phyloP scores from a whole-genome alignment of 2,329 filamentous ascomycete genomes.

The Pestalotiopsis sp. region DNA sequence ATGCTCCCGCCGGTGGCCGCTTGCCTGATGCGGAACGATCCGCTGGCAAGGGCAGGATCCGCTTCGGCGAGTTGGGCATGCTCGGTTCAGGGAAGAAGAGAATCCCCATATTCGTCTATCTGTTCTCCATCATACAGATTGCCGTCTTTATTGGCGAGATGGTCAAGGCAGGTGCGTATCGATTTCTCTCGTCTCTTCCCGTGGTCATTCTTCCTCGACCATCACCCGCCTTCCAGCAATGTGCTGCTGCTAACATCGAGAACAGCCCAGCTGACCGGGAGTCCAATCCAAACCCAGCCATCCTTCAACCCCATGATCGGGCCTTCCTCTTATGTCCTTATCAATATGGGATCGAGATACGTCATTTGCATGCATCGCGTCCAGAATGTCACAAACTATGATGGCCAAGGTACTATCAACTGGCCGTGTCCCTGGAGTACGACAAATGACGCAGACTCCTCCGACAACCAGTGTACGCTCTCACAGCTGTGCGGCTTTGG shows the following conservation, averaged over 20 bases:
- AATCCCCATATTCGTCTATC: conserved; percentile 81
- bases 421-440: conserved; percentile 87
- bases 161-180: conserved; percentile 63
- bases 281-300: conserved; percentile 78
- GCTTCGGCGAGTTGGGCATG: conserved; percentile 64
- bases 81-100: conserved; percentile 56
- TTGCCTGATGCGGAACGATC: conserved; percentile 19
- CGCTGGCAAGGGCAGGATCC: conserved; percentile 42
- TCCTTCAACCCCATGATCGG: conserved; percentile 97
- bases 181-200: conserved; percentile 49
- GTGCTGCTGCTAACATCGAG: neutral
- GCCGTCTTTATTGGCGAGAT: conserved; percentile 89
- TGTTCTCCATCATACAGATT: conserved; percentile 76
- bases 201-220: neutral
- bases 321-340: conserved; percentile 84
- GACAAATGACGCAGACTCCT: conserved; percentile 49
- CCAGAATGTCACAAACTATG: conserved; percentile 60
- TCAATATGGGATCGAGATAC: conserved; percentile 96
- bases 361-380: conserved; percentile 93
- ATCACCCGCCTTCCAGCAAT: neutral
- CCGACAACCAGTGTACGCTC: conserved; percentile 68
- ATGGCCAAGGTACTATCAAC: conserved; percentile 37
- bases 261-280: conserved; percentile 70
- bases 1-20: conserved; percentile 43
- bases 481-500: conserved; percentile 83